phyloP scores from a whole-genome alignment of 2,329 filamentous ascomycete genomes.

The Westerdykella ornata region DNA sequence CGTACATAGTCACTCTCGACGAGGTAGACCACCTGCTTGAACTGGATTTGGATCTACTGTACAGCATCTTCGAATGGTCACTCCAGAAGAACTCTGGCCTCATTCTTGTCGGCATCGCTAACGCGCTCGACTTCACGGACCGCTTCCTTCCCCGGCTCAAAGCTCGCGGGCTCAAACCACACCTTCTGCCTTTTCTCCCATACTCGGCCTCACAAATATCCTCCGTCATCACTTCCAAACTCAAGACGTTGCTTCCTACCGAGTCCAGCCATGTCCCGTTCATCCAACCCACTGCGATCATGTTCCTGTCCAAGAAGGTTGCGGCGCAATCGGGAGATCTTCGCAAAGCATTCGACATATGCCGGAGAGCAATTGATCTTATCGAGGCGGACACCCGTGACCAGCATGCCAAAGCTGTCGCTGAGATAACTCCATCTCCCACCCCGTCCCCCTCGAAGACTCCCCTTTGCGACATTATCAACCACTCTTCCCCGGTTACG shows the following conservation, averaged over 20 bases:
- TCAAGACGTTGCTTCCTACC: slow-evolving; percentile 64
- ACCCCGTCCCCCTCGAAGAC: slow-evolving; percentile 64
- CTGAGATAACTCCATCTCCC: slow-evolving; percentile 40
- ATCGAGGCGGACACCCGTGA: slow-evolving; percentile 77
- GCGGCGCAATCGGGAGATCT: slow-evolving; percentile 90
- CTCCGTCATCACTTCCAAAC: slow-evolving; percentile 73
- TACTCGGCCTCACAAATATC: slow-evolving; percentile 86
- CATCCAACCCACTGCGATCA: slow-evolving; percentile 86
- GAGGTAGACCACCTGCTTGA: slow-evolving; percentile 93
- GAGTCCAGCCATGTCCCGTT: slow-evolving; percentile 66
- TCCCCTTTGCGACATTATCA: slow-evolving; percentile 73
- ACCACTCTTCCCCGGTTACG: slow-evolving; percentile 52
- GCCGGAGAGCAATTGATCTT: slow-evolving; percentile 79
- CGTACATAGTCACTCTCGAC: slow-evolving; percentile 82
- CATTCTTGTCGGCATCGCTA: slow-evolving; percentile 85
- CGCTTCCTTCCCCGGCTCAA: slow-evolving; percentile 91
- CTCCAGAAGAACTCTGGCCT: slow-evolving; percentile 73
- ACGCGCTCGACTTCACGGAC: slow-evolving; percentile 90
- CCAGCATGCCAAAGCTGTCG: slow-evolving; percentile 58
- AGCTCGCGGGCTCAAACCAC: slow-evolving; percentile 82
- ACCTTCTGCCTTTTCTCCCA: slow-evolving; percentile 83
- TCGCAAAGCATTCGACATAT: slow-evolving; percentile 91
- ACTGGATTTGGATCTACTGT: slow-evolving; percentile 79
- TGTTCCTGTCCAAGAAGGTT: slow-evolving; percentile 90
- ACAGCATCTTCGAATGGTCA: slow-evolving; percentile 95